Base-by-base conservation (phyloP, 108 stramenopile species). In the Fistulifera pelliculosa region DNA sequence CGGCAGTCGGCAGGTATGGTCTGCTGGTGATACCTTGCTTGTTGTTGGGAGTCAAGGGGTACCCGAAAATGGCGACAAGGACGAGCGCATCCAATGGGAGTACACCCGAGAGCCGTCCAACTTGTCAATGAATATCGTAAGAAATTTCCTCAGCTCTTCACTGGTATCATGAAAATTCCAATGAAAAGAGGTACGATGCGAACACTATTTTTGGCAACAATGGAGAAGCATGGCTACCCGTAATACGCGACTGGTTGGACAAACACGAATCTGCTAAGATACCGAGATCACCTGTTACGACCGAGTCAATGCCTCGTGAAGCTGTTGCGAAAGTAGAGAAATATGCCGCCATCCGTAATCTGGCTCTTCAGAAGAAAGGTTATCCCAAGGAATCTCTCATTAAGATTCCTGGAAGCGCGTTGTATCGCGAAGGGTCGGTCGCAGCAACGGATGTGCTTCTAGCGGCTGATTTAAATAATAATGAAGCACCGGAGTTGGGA, bases 291-390 rank as follows among this genome's bases (percentile, higher is more conserved):
- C 93, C 94, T n/a, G 64, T 71, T 17, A 79, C 93, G 7, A 96
- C 94, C 25, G 72, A 82, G 31, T 83, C 94, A 4, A 87, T 99
- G 82, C 78, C 96, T 7, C 61, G 66, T 7, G 80, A 89, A 27
- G 95, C 96, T 23, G 80, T 96, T 43, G 73, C 68, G 24, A 94
- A 95, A 27, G 90, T 98, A 38, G 85, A 97, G 63, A 75, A 94
- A 40, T 93, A 94, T 47, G 90, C 93, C 15, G 91, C 91, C 55
- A 90, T 95, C 12, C 68, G 85, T 28, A 66, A 60, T 43, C 74
- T 85, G 25, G 80, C 75, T 17, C 61, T 87, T 3, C 58, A 79
- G 62, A 79, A 93, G 61, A 61, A 78, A 55, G 79, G 77, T 28
- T 68, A 70, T 56, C 64, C 79, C n/a, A 85, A 92, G 56, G 87